These are phyloP conservation scores for Paecilomyces niveus DNA, from an alignment of 2,329 filamentous ascomycete species.

Conservation along the genomic window DNA sequence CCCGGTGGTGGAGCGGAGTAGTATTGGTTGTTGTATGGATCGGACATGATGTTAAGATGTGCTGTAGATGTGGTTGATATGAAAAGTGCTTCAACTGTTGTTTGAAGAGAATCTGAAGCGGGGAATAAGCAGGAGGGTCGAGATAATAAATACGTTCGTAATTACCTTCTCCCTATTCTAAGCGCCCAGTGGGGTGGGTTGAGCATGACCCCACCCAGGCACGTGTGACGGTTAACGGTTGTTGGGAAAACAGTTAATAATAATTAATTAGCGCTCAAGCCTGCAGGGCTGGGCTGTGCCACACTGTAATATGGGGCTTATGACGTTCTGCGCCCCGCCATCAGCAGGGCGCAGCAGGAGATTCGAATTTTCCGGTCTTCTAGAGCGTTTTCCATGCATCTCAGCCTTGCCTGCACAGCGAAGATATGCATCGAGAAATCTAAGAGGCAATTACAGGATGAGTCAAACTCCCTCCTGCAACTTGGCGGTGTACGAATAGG, in stretches of 20 bases:
- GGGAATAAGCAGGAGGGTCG: not conserved
- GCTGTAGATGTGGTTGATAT: not conserved
- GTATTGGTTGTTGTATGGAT: conserved; percentile 41
- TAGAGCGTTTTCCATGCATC: not conserved
- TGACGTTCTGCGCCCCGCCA: not conserved
- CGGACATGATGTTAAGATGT: conserved; percentile 39
- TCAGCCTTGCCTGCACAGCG: not conserved
- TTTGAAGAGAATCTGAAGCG: not conserved
- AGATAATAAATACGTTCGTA: not conserved
- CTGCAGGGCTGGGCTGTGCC: not conserved
- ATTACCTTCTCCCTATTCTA: too few species aligned
- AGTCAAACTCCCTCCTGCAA: not conserved
- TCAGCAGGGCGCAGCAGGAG: not conserved
- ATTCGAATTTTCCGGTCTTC: not conserved
- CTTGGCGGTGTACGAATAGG: too few species aligned
- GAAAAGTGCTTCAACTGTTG: not conserved
- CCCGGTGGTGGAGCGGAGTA: conserved; percentile 18
- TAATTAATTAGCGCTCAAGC: not conserved
- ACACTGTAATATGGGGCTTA: not conserved
- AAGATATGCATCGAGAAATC: not conserved
- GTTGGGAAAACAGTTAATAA: not conserved
- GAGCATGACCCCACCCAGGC: not conserved
- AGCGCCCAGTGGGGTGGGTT: too few species aligned
- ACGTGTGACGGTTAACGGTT: not conserved
- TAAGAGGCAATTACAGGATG: not conserved